Base-by-base conservation (phyloP, 202 grass and related monocot species). In the Panicum hallii region DNA sequence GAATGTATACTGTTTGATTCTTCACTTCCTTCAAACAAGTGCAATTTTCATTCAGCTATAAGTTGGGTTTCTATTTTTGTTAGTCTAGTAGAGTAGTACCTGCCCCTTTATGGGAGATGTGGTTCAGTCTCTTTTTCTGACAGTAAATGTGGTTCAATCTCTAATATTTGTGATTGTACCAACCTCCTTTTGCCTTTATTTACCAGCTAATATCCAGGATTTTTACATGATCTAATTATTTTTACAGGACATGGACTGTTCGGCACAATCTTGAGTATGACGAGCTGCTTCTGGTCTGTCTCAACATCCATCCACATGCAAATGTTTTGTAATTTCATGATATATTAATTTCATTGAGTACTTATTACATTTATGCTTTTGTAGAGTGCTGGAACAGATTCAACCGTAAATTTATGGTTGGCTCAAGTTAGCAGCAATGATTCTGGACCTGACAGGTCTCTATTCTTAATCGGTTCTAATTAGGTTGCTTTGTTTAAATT, bases 371-470 rank as follows among this genome's bases (percentile, higher is more conserved):
- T 55, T 16, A 61, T 55, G 65, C 11, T 88, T 55, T 20, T 69
- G 56, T 73, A 98, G 96, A 98, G 96, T 95, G 89, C 91, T 75
- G 96, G 96, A 85, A 98, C 96, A 57, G 96, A 98, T 92, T 98
- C 96, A 82, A 89, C 96, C 75, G 89, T 98, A 67, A 95, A 98
- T 90, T 92, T 98, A 77, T 98, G 96, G 96, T 85, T 91, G 80
- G 93, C 90, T 86, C 68, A 79, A 86, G 82, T 86, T 86, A 54
- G 82, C 67, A 88, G 52, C 70, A 84, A 94, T 41, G 78, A 95
- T 87, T 88, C 78, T 77, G 58, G 81, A 77, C 45, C 83, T 72
- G 96, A 95, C 75, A 98, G 96, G 96, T 95, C 70, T 86, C 11
- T 81, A n/a, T 36, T 90, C 20, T 70, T 91, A 81, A 64, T 80